phyloP scores from a whole-genome alignment of 805 yeast species.

The Teunomyces kruisii region DNA sequence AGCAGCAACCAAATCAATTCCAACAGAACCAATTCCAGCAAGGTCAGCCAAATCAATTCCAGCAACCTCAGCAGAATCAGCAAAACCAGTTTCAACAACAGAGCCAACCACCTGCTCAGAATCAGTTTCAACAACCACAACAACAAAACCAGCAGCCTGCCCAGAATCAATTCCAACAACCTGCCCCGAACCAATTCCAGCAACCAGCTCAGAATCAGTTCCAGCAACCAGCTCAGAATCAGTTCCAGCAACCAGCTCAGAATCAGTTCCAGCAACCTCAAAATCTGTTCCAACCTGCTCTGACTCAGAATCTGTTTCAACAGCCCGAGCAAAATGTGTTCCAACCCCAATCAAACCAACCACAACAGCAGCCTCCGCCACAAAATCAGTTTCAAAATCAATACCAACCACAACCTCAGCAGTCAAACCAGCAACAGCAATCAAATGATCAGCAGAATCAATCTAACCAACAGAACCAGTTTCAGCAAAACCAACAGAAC shows the following conservation, averaged over 20 bases:
- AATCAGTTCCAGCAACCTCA: no score
- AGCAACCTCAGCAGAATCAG: background rate
- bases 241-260: no score
- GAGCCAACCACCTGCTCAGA: background rate
- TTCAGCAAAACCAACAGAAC: no score
- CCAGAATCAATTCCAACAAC: background rate
- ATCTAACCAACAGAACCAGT: background rate
- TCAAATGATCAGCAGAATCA: background rate
- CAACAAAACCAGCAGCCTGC: background rate
- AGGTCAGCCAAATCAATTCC: background rate
- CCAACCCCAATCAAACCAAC: no score
- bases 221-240: background rate
- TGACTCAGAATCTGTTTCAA: no score
- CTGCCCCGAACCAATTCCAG: background rate
- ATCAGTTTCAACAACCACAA: background rate
- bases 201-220: background rate
- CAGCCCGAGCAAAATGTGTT: no score
- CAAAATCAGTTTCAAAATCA: background rate
- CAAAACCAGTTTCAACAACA: background rate
- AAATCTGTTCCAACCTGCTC: no score
- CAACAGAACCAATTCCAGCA: background rate
- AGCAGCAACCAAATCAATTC: constrained; percentile 9
- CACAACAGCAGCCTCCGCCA: background rate
- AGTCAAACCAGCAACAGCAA: background rate
- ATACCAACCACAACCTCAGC: background rate